Conservation (phyloP, 176 grass and related monocot species). For the Triticum dicoccoides region DNA sequence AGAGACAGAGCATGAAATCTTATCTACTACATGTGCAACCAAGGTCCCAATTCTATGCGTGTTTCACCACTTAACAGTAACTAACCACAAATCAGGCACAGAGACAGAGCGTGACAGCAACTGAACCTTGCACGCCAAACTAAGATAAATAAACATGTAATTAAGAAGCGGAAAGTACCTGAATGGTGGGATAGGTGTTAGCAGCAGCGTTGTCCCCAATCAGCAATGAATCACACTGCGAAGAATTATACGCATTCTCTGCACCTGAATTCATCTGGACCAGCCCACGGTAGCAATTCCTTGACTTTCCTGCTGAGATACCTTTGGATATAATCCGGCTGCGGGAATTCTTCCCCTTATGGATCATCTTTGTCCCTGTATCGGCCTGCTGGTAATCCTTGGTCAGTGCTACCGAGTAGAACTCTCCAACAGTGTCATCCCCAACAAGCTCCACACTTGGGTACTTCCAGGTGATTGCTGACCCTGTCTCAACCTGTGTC, state of each 20-base stretch:
- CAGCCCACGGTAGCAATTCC: slow-evolving; percentile 93
- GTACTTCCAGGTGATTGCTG: slow-evolving; percentile 98
- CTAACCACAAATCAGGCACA: neutral
- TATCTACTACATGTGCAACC: neutral
- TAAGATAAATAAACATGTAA: neutral
- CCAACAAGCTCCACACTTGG: slow-evolving; percentile 82
- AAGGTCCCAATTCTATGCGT: neutral
- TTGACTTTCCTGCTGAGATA: slow-evolving; percentile 93
- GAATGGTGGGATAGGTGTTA: slow-evolving; percentile 93
- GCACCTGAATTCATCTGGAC: slow-evolving; percentile 74
- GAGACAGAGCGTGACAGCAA: neutral
- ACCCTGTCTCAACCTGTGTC: slow-evolving; percentile 98
- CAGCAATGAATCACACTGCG: slow-evolving; percentile 97
- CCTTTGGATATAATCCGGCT: slow-evolving; percentile 95
- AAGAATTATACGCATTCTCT: slow-evolving; percentile 85
- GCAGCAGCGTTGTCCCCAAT: slow-evolving; percentile 94
- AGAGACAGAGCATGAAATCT: neutral
- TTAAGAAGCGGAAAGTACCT: slow-evolving; percentile 39
- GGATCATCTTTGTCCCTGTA: slow-evolving; percentile 96
- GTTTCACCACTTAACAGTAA: neutral
- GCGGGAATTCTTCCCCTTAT: slow-evolving; percentile 81
- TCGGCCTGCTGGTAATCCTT: slow-evolving; percentile 97
- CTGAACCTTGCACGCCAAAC: neutral
- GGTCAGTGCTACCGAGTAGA: slow-evolving; percentile 88
- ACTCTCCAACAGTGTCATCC: slow-evolving; percentile 83